A percentile compares a stretch with the other conserved stretches of the same genome.
Conservation (phyloP, 2,329 filamentous ascomycete species). For the Cladosporium austrohemisphaericum region DNA sequence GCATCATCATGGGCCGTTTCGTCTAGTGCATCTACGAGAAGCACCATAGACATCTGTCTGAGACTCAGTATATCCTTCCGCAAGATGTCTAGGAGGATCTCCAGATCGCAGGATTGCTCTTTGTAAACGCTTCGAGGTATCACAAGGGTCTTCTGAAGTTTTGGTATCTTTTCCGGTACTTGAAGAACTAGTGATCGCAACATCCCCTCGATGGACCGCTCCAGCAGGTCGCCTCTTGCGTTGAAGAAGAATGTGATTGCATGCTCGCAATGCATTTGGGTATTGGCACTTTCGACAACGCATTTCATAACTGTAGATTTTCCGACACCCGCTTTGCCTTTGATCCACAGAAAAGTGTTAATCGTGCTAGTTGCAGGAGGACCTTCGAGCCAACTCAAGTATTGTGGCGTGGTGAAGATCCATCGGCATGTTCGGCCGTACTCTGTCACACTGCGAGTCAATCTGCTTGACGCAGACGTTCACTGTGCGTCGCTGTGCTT, state of each 20-base stretch:
- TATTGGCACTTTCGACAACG: conserved; percentile 8
- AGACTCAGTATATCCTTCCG: neutral
- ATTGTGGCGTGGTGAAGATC: neutral
- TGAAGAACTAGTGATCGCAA: conserved; percentile 51
- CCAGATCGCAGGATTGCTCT: neutral
- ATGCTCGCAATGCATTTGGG: conserved; percentile 16
- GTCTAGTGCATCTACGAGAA: conserved; percentile 45
- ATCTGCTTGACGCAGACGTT: no score
- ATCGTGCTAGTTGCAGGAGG: no score
- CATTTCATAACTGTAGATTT: conserved; percentile 39
- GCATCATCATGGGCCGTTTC: conserved; percentile 41
- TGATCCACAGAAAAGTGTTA: conserved; percentile 39
- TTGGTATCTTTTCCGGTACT: conserved; percentile 33
- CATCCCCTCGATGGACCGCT: conserved; percentile 43
- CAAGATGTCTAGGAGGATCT: neutral
- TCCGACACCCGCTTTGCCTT: conserved; percentile 38
- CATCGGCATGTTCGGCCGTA: neutral
- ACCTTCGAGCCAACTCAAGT: conserved; percentile 2
- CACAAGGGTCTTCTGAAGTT: neutral
- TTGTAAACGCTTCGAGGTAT: neutral
- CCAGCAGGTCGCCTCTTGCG: conserved; percentile 41
- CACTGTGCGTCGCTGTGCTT: no score
- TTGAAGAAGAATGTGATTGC: conserved; percentile 50
- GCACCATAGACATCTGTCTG: neutral
- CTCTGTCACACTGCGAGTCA: no score